Evolutionary conservation across 176 grass and related monocot genomes (phyloP).

Genomic region (Saccharum spontaneum): DNA sequence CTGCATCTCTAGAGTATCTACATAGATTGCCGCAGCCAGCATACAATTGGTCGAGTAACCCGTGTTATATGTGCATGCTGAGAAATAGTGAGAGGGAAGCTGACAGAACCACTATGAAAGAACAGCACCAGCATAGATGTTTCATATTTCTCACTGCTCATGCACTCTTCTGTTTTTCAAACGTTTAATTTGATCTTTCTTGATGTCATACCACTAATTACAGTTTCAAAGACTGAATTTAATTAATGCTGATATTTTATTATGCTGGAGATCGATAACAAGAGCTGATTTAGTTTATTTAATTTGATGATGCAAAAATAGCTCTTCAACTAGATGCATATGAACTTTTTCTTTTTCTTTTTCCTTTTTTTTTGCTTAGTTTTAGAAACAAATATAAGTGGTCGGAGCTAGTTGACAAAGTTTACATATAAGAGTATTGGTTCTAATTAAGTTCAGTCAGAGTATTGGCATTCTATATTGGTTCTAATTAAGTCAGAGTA

Average conservation of each 20-base stretch:
- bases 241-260: not conserved
- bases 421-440: not conserved
- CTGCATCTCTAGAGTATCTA: not conserved
- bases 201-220: not conserved
- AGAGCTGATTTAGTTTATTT: not conserved
- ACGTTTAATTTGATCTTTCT: not conserved
- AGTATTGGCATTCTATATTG: not conserved
- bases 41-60: not conserved
- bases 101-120: slow-evolving; percentile 2
- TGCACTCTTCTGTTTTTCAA: not conserved
- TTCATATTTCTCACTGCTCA: not conserved
- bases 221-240: not conserved
- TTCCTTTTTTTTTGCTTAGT: not conserved
- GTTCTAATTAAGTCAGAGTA: not conserved
- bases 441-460: not conserved
- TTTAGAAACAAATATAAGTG: not conserved
- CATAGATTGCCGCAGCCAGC: not conserved
- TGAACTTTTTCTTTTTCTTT: too few species aligned
- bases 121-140: not conserved
- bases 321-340: not conserved
- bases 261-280: not conserved
- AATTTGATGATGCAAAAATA: not conserved
- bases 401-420: not conserved
- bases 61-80: too few species aligned
- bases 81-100: not conserved